phyloP scores from a whole-genome alignment of 83 land plant genomes.

The Picea abies region DNA sequence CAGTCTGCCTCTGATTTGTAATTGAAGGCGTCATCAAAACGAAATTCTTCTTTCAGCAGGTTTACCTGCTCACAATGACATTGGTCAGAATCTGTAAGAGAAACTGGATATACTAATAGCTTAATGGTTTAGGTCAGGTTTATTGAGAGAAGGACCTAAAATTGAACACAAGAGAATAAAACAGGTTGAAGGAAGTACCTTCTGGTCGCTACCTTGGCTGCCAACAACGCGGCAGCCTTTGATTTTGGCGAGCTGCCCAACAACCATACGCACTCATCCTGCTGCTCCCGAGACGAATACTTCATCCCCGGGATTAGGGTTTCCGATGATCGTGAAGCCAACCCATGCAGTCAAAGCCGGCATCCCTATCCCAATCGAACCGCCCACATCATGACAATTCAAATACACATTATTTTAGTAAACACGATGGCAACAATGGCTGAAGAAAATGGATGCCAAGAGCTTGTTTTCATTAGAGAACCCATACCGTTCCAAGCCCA shows the following conservation, averaged over 20 bases:
- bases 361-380: slow-evolving; percentile 15
- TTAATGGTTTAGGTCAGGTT: no score
- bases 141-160: no score
- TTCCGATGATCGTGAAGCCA: slow-evolving; percentile 34
- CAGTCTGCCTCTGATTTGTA: slow-evolving; percentile 46
- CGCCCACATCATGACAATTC: neutral
- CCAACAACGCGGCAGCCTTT: slow-evolving; percentile 66
- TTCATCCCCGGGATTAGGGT: slow-evolving; percentile 38
- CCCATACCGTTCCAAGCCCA: no score
- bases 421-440: neutral
- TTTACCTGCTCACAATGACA: neutral
- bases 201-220: slow-evolving; percentile 50
- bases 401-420: neutral
- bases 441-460: neutral
- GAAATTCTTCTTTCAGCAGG: slow-evolving; percentile 34
- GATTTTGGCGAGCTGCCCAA: slow-evolving; percentile 64
- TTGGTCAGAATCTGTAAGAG: no score
- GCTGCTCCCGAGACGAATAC: slow-evolving; percentile 63
- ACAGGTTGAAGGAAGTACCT: slow-evolving; percentile 23
- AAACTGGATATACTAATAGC: no score
- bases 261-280: slow-evolving; percentile 65
- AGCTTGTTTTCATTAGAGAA: neutral
- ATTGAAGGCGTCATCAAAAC: slow-evolving; percentile 64
- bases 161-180: no score
- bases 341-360: slow-evolving; percentile 54